These are phyloP conservation scores for Hemileccinum rubropunctum DNA, from an alignment of 768 basidiomycete species.

Conservation along the genomic window DNA sequence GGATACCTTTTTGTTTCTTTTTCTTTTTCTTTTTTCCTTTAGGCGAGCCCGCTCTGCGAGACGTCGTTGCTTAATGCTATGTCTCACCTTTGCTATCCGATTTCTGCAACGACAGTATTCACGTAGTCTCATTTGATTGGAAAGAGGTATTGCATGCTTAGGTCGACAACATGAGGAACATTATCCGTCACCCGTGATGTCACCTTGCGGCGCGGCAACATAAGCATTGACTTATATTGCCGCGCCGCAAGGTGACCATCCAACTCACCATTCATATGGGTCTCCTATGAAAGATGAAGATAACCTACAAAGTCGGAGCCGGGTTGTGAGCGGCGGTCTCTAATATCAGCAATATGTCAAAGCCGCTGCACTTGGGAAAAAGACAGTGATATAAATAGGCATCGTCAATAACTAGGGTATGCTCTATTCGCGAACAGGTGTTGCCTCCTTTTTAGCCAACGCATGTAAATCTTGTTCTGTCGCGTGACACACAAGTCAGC, in stretches of 20 bases:
- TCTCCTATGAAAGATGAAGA: too few relatives aligned
- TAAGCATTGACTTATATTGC: too few relatives aligned
- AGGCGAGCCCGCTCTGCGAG: background rate
- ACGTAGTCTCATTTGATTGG: background rate
- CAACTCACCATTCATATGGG: too few relatives aligned
- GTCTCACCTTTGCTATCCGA: background rate
- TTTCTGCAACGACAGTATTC: background rate
- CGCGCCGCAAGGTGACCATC: too few relatives aligned
- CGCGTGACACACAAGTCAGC: background rate
- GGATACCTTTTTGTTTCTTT: background rate
- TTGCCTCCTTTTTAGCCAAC: constrained; percentile 64
- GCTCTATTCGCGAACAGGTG: constrained; percentile 53
- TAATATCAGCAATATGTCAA: background rate
- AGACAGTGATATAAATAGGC: background rate
- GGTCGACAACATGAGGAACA: background rate
- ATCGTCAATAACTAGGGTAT: constrained; percentile 11
- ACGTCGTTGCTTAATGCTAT: too few relatives aligned
- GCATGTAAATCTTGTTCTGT: constrained; percentile 81
- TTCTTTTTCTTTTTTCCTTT: background rate
- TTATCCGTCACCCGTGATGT: background rate
- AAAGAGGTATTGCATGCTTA: background rate
- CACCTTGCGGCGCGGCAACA: too few relatives aligned
- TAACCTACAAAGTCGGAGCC: background rate
- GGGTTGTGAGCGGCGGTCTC: background rate
- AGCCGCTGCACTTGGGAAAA: background rate